Percentiles rank a stretch among this genome's conserved stretches.
These are phyloP conservation scores for Zygosaccharomyces bailii DNA, from an alignment of 805 yeast genomes.

Conservation along the genomic window DNA sequence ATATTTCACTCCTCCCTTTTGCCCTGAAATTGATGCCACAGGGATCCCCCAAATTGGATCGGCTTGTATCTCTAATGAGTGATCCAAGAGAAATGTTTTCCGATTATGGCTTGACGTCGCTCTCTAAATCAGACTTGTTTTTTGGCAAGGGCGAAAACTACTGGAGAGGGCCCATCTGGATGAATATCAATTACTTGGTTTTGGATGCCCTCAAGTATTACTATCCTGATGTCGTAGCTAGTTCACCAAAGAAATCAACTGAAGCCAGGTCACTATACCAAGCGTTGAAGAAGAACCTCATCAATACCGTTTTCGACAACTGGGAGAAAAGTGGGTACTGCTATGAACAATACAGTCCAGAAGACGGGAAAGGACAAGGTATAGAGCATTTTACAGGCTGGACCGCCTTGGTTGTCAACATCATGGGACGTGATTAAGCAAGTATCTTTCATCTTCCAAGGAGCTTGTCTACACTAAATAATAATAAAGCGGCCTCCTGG, in stretches of 20 bases:
- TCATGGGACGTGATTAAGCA: conserved; percentile 48
- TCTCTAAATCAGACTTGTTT: conserved; percentile 60
- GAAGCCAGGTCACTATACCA: conserved; percentile 50
- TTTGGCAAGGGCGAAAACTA: conserved; percentile 84
- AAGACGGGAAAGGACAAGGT: conserved; percentile 70
- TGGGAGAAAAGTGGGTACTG: conserved; percentile 77
- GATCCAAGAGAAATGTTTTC: conserved; percentile 78
- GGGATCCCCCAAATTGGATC: conserved; percentile 45
- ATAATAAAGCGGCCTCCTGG: no score
- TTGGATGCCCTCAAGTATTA: conserved; percentile 69
- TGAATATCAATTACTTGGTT: conserved; percentile 80
- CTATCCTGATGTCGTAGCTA: conserved; percentile 28
- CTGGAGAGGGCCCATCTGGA: conserved; percentile 96
- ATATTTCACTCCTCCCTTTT: conserved; percentile 83
- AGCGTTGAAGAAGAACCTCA: conserved; percentile 61
- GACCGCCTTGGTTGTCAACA: conserved; percentile 77
- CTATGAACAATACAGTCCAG: conserved; percentile 87
- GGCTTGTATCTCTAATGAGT: conserved; percentile 53
- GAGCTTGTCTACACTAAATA: no score
- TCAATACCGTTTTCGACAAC: conserved; percentile 61
- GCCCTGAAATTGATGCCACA: conserved; percentile 59
- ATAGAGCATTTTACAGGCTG: conserved; percentile 92
- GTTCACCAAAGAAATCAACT: conserved; percentile 18
- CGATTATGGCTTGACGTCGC: conserved; percentile 73
- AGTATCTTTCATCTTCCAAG: background rate